A percentile compares a stretch with the other conserved stretches of the same genome.
Evolutionary conservation across 1,284 basidiomycete species (phyloP).

Genomic region (Xerocomus amazonicus): DNA sequence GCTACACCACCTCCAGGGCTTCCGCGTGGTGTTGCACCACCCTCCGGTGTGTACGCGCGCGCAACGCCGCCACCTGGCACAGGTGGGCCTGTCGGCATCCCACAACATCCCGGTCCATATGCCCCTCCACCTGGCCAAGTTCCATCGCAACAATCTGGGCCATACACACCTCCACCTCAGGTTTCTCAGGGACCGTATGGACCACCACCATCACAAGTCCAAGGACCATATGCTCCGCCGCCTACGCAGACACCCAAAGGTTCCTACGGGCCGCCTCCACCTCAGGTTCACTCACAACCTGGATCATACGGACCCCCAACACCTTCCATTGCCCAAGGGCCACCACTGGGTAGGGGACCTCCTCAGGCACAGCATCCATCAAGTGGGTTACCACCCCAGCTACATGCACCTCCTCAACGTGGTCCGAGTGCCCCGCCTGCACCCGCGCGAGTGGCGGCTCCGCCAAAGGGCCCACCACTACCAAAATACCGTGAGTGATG

Average conservation of each 20-base stretch:
- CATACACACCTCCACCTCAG: slow-evolving; percentile 33
- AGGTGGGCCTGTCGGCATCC: slow-evolving; percentile 27
- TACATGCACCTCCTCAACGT: slow-evolving; percentile 38
- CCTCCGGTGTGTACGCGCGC: slow-evolving; percentile 35
- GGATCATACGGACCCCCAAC: slow-evolving; percentile 18
- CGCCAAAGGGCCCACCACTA: slow-evolving; percentile 43
- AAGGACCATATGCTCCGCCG: slow-evolving; percentile 34
- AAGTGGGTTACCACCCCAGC: slow-evolving; percentile 21
- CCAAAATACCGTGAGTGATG: slow-evolving; percentile 83
- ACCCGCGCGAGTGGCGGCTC: slow-evolving; percentile 32
- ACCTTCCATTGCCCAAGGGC: slow-evolving; percentile 18
- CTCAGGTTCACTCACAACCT: slow-evolving; percentile 13
- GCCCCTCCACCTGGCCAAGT: slow-evolving; percentile 27
- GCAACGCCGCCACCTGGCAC: slow-evolving; percentile 42
- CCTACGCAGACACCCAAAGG: slow-evolving; percentile 14
- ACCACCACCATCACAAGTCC: slow-evolving; percentile 16
- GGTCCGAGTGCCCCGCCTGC: slow-evolving; percentile 41
- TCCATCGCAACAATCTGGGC: slow-evolving; percentile 32
- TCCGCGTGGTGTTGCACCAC: slow-evolving; percentile 31
- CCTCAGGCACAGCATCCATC: slow-evolving; percentile 24
- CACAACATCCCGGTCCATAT: slow-evolving; percentile 31
- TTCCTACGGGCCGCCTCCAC: slow-evolving; percentile 23
- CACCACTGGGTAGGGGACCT: slow-evolving; percentile 17
- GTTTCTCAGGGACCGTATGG: slow-evolving; percentile 17
- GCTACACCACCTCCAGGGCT: slow-evolving; percentile 40